A percentile compares a stretch with the other conserved stretches of the same genome.
These are phyloP conservation scores for Lunasporangiospora selenospora DNA, from an alignment of 192 early-diverging fungal species.

Conservation along the genomic window DNA sequence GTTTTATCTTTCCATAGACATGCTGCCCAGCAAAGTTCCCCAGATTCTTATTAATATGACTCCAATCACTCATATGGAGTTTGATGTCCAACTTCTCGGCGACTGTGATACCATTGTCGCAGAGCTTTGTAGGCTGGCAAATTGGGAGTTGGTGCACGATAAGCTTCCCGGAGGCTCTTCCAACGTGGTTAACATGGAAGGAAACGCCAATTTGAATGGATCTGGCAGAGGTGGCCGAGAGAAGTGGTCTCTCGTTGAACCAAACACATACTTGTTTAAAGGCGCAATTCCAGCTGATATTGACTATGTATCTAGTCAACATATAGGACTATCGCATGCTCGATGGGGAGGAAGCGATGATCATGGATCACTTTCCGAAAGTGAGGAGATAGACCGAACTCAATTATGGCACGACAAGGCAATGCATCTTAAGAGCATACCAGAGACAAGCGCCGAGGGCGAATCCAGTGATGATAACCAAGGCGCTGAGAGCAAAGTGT, in stretches of 20 bases:
- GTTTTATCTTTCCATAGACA: neutral
- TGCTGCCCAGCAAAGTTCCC: constrained; percentile 78
- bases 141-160: constrained; percentile 78
- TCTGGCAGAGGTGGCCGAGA: constrained; percentile 19
- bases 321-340: no score
- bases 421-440: no score
- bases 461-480: no score
- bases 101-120: constrained; percentile 85
- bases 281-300: constrained; percentile 49
- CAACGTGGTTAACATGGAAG: constrained; percentile 22
- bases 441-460: no score
- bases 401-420: no score
- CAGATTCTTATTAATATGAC: constrained; percentile 95
- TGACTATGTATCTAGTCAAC: constrained; percentile 31
- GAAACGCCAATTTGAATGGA: constrained; percentile 25
- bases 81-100: constrained; percentile 90
- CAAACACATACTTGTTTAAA: constrained; percentile 55
- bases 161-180: constrained; percentile 65
- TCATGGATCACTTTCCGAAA: no score
- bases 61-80: constrained; percentile 82
- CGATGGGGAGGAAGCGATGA: no score
- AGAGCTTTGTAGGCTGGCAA: constrained; percentile 72
- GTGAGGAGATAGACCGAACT: no score
- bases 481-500: no score
- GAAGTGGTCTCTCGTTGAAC: constrained; percentile 36